Evolutionary conservation across 805 yeast genomes (phyloP).

Genomic region (Candida sanyiensis): DNA sequence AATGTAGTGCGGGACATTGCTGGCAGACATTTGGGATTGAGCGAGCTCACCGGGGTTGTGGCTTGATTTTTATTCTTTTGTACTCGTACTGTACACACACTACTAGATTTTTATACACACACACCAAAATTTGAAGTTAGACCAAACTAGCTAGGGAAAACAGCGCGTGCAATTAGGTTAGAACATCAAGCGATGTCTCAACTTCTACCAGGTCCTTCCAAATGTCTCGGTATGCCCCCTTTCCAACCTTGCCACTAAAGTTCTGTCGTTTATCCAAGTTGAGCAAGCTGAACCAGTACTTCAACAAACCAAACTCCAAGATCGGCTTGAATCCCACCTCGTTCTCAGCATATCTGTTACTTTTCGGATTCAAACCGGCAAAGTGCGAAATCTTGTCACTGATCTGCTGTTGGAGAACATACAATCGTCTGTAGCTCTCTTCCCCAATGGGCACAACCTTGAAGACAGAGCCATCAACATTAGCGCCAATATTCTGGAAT

Average conservation of each 20-base stretch:
- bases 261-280: constrained; percentile 52
- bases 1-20: neutral
- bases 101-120: too few species aligned
- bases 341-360: constrained; percentile 29
- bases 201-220: constrained; percentile 63
- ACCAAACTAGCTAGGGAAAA: too few species aligned
- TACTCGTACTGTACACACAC: too few species aligned
- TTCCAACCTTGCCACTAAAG: constrained; percentile 53
- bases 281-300: constrained; percentile 42
- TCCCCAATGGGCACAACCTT: constrained; percentile 73
- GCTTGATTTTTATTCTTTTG: too few species aligned
- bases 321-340: constrained; percentile 52
- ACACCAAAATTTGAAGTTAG: too few species aligned
- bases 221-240: constrained; percentile 50
- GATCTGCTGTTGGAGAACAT: constrained; percentile 82
- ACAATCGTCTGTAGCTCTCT: constrained; percentile 69
- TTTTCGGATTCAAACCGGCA: constrained; percentile 77
- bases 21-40: constrained; percentile 1
- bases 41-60: neutral
- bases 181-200: constrained; percentile 35
- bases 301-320: constrained; percentile 56
- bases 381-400: constrained; percentile 67
- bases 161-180: too few species aligned
- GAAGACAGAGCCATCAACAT: constrained; percentile 74
- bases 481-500: constrained; percentile 64